Conservation (phyloP, 1,284 basidiomycete species). For the Marasmius tenuissimus region DNA sequence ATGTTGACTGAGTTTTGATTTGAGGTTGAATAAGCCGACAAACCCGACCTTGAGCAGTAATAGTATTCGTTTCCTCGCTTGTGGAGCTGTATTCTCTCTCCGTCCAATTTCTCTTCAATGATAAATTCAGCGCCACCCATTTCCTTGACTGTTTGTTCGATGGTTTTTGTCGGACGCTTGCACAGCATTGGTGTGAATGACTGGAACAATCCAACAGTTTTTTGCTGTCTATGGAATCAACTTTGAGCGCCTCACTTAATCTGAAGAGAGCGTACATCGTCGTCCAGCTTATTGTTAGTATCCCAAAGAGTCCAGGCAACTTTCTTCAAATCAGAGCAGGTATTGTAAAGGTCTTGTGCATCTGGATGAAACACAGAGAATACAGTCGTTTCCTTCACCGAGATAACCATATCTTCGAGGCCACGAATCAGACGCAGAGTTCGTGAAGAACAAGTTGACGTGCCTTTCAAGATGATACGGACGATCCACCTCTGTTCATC, state of each 20-base stretch:
- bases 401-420: slow-evolving; percentile 68
- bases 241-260: not conserved
- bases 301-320: slow-evolving; percentile 84
- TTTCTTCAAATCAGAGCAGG: slow-evolving; percentile 91
- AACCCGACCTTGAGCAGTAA: slow-evolving; percentile 79
- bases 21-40: not conserved
- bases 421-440: slow-evolving; percentile 3
- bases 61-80: slow-evolving; percentile 87
- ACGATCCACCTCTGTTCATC: slow-evolving; percentile 92
- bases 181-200: slow-evolving; percentile 93
- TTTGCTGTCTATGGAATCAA: slow-evolving; percentile 55
- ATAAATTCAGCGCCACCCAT: slow-evolving; percentile 77
- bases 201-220: slow-evolving; percentile 76
- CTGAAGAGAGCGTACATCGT: slow-evolving; percentile 43
- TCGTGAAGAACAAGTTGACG: not conserved
- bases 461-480: slow-evolving; percentile 90
- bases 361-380: slow-evolving; percentile 89
- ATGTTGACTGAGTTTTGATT: slow-evolving; percentile 3
- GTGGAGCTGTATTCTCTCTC: slow-evolving; percentile 93
- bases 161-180: slow-evolving; percentile 76
- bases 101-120: slow-evolving; percentile 95
- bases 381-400: slow-evolving; percentile 86
- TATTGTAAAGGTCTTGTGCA: slow-evolving; percentile 88
- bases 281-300: slow-evolving; percentile 58
- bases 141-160: slow-evolving; percentile 81